Conservation (phyloP, 805 yeast species). For the Isabelozyma gotoi region DNA sequence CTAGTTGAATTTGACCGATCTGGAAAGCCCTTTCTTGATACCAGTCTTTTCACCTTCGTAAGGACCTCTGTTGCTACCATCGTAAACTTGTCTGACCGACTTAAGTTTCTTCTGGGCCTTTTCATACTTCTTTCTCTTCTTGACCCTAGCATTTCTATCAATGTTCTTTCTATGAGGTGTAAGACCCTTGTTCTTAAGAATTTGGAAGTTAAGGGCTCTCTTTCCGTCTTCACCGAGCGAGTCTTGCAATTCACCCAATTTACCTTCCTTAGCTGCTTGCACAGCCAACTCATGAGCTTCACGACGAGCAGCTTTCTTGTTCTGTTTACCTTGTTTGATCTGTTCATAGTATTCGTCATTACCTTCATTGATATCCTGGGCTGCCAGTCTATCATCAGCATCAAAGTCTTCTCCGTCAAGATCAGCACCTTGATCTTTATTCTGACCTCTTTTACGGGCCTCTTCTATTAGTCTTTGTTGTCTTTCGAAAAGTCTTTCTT, state of each 20-base stretch:
- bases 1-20: slow-evolving; percentile 66
- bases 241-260: slow-evolving; percentile 68
- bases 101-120: slow-evolving; percentile 90
- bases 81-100: slow-evolving; percentile 87
- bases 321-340: slow-evolving; percentile 46
- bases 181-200: slow-evolving; percentile 92
- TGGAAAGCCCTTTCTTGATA: slow-evolving; percentile 91
- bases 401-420: slow-evolving; percentile 51
- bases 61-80: slow-evolving; percentile 63
- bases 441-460: slow-evolving; percentile 66
- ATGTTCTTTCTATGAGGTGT: slow-evolving; percentile 93
- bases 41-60: slow-evolving; percentile 96
- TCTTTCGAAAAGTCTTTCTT: slow-evolving; percentile 86
- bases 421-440: slow-evolving; percentile 54
- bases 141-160: slow-evolving; percentile 92
- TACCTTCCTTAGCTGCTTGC: slow-evolving; percentile 82
- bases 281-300: slow-evolving; percentile 70
- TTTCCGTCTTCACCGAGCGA: slow-evolving; percentile 77
- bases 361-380: slow-evolving; percentile 42
- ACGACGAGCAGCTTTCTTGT: slow-evolving; percentile 54
- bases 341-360: slow-evolving; percentile 60
- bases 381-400: slow-evolving; percentile 46
- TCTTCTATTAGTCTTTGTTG: slow-evolving; percentile 84
- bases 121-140: slow-evolving; percentile 97
- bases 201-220: slow-evolving; percentile 93